Percentiles rank a stretch among this genome's conserved stretches.
Evolutionary conservation across 2,329 filamentous ascomycete genomes (phyloP).

Genomic region (Ophiostoma quercus): DNA sequence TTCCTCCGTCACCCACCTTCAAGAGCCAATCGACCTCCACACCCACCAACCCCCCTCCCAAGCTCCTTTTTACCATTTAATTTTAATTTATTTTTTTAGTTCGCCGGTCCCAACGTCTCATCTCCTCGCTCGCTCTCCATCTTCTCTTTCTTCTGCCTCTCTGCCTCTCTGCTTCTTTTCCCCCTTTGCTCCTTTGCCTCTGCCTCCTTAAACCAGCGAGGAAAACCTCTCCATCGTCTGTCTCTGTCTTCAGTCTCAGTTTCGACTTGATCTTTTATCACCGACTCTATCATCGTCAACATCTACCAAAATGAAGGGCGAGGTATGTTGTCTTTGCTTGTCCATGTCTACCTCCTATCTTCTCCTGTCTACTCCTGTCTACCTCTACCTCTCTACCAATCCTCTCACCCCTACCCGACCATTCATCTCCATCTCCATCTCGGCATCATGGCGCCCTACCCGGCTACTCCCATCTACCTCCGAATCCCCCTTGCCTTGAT

Average conservation of each 20-base stretch:
- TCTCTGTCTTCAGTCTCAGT: conserved; percentile 10
- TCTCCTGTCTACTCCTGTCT: not conserved
- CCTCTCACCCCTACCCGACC: not conserved
- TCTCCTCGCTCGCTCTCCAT: not conserved
- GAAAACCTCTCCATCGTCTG: conserved; percentile 14
- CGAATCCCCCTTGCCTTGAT: not conserved
- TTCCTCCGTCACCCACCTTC: not conserved
- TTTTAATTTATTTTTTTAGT: conserved; percentile 12
- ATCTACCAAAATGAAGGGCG: conserved; percentile 49
- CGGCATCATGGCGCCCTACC: not conserved
- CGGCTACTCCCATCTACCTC: not conserved
- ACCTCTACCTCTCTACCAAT: not conserved
- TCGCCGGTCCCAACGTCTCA: conserved; percentile 12
- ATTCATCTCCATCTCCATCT: conserved; percentile 4
- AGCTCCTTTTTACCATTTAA: conserved; percentile 12
- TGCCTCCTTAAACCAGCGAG: conserved; percentile 15
- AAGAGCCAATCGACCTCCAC: not conserved
- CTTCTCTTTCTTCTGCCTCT: not conserved
- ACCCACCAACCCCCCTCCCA: not conserved
- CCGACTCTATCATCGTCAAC: not conserved
- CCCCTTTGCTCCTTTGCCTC: conserved; percentile 6
- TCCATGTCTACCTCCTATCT: not conserved
- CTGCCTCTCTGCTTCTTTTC: conserved; percentile 9
- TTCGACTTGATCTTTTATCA: conserved; percentile 3
- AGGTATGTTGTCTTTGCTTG: conserved; percentile 41